These are phyloP conservation scores for Pseudogymnoascus sp. DNA, from an alignment of 2,329 filamentous ascomycete genomes.

Conservation along the genomic window DNA sequence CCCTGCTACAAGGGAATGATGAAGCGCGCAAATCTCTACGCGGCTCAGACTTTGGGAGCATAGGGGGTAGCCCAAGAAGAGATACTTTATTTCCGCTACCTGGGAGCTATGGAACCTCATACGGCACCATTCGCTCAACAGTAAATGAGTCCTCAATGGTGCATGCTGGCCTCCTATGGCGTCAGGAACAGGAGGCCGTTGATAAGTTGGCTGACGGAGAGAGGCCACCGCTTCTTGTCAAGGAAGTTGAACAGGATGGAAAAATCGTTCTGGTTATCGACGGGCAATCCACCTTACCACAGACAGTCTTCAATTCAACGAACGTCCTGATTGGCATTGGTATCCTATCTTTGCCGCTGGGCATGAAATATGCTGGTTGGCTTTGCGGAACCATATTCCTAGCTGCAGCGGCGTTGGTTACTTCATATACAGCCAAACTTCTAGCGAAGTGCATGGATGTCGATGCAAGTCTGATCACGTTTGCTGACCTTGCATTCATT, in stretches of 20 bases:
- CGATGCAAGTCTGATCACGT: constrained; percentile 79
- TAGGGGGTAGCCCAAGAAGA: constrained; percentile 27
- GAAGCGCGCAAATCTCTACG: background rate
- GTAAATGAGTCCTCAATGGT: constrained; percentile 36
- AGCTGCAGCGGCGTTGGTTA: constrained; percentile 63
- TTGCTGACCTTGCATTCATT: constrained; percentile 86
- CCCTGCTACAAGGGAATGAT: constrained; percentile 29
- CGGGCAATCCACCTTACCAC: constrained; percentile 88
- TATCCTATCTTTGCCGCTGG: constrained; percentile 78
- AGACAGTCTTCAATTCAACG: constrained; percentile 90
- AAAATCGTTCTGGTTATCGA: constrained; percentile 76
- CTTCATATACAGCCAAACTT: constrained; percentile 76
- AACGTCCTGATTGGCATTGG: constrained; percentile 81
- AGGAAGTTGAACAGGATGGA: constrained; percentile 81
- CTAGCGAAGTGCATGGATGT: constrained; percentile 83
- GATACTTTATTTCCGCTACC: constrained; percentile 55
- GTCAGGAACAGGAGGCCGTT: constrained; percentile 37
- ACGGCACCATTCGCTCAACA: constrained; percentile 40
- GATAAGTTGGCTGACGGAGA: constrained; percentile 46
- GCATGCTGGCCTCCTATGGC: constrained; percentile 43
- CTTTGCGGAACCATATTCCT: constrained; percentile 70
- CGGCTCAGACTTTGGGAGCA: constrained; percentile 25
- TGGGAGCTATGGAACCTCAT: constrained; percentile 59
- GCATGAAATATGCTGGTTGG: constrained; percentile 82
- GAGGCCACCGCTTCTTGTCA: constrained; percentile 70